Percentiles rank a stretch among this genome's conserved stretches.
Evolutionary conservation across 2,329 filamentous ascomycete species (phyloP).

Genomic region (Exophiala sideris): DNA sequence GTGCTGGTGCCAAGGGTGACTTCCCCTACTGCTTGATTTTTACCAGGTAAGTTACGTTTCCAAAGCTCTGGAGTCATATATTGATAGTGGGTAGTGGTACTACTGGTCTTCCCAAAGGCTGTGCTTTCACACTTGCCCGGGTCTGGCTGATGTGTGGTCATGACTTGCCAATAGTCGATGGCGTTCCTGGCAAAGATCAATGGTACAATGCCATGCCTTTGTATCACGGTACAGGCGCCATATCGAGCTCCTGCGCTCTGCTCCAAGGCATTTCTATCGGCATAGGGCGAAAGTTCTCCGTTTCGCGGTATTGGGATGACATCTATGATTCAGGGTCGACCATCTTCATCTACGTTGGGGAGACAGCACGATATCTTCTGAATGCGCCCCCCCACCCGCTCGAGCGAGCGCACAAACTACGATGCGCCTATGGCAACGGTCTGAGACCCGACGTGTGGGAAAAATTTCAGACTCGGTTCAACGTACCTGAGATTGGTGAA

Average conservation of each 20-base stretch:
- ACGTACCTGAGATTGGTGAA: constrained; percentile 57
- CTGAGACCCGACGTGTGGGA: constrained; percentile 49
- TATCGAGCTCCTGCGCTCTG: constrained; percentile 56
- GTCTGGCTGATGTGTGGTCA: constrained; percentile 38
- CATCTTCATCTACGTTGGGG: constrained; percentile 56
- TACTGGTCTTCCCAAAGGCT: constrained; percentile 72
- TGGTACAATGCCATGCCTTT: constrained; percentile 77
- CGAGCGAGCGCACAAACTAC: constrained; percentile 44
- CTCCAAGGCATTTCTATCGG: constrained; percentile 41
- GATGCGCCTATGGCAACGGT: constrained; percentile 48
- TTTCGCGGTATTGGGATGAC: constrained; percentile 30
- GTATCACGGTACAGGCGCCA: constrained; percentile 71
- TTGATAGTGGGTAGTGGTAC: constrained; percentile 52
- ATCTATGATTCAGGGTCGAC: constrained; percentile 45
- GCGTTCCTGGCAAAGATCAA: constrained; percentile 45
- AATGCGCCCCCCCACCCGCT: constrained; percentile 43
- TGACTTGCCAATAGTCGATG: constrained; percentile 13
- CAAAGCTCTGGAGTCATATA: not conserved
- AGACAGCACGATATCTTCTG: constrained; percentile 49
- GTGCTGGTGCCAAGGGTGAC: constrained; percentile 49
- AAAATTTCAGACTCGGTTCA: constrained; percentile 40
- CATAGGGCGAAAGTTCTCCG: constrained; percentile 36
- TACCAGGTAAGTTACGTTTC: constrained; percentile 50
- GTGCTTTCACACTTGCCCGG: constrained; percentile 55
- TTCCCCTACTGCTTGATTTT: constrained; percentile 66